These are phyloP conservation scores for Pichia scutulata DNA, from an alignment of 805 yeast genomes.

Conservation along the genomic window DNA sequence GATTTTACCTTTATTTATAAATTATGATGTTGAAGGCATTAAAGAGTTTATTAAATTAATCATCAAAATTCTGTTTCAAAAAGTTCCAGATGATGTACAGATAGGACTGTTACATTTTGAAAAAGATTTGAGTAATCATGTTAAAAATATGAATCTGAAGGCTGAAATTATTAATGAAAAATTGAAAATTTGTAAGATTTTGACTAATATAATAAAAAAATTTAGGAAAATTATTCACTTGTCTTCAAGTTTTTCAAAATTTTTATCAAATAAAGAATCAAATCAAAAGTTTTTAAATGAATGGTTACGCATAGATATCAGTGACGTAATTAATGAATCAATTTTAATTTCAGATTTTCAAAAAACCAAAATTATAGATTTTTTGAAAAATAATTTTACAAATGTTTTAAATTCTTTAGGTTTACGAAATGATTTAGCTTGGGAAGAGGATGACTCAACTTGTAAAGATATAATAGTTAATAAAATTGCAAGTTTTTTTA, in stretches of 20 bases:
- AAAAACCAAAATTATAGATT: constrained; percentile 20
- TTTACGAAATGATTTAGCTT: neutral
- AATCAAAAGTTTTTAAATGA: constrained; percentile 8
- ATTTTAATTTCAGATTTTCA: constrained; percentile 12
- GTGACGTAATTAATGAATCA: constrained; percentile 12
- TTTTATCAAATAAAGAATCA: constrained; percentile 37
- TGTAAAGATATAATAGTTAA: neutral
- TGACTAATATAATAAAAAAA: constrained; percentile 15
- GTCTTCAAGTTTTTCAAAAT: constrained; percentile 33
- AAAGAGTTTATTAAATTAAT: constrained; percentile 47
- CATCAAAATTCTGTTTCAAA: constrained; percentile 51
- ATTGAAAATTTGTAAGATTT: constrained; percentile 36
- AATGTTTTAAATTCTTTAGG: neutral
- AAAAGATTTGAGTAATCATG: constrained; percentile 37
- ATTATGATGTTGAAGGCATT: constrained; percentile 62
- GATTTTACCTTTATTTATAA: constrained; percentile 46
- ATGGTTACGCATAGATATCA: constrained; percentile 36
- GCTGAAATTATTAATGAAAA: constrained; percentile 43
- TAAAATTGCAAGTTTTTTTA: constrained; percentile 13
- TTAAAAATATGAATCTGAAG: constrained; percentile 41
- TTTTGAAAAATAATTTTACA: constrained; percentile 32
- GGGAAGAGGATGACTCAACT: constrained; percentile 4
- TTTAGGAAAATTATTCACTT: constrained; percentile 17
- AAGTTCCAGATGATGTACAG: constrained; percentile 51
- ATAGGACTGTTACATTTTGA: constrained; percentile 48